phyloP scores from a whole-genome alignment of 2,329 filamentous ascomycete genomes.

The Lasiodiplodia sp. region DNA sequence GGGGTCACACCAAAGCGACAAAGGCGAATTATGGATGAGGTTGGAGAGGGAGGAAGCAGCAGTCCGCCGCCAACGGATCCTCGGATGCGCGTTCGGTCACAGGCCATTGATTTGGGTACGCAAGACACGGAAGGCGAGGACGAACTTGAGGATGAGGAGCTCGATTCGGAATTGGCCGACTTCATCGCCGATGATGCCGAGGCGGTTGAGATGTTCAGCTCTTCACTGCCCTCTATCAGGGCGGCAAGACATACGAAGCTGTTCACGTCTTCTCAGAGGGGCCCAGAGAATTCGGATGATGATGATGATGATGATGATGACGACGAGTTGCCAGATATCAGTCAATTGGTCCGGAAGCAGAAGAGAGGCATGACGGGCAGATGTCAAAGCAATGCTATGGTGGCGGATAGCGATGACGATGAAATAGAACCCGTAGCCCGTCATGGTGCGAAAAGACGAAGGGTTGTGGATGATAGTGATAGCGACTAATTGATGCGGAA shows the following conservation, averaged over 20 bases:
- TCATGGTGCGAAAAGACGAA: conserved; percentile 5
- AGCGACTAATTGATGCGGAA: conserved; percentile 7
- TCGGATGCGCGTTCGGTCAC: conserved; percentile 46
- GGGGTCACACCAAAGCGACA: conserved; percentile 33
- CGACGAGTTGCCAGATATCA: conserved; percentile 26
- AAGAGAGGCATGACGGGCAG: not conserved
- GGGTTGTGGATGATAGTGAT: conserved; percentile 25
- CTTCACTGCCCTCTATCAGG: conserved; percentile 12
- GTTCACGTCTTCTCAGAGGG: conserved; percentile 19
- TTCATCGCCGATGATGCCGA: conserved; percentile 56
- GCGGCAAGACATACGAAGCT: conserved; percentile 11
- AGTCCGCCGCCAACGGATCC: conserved; percentile 50
- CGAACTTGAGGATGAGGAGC: conserved; percentile 48
- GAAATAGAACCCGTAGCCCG: not conserved
- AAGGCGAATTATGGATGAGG: conserved; percentile 34
- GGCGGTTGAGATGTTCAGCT: conserved; percentile 36
- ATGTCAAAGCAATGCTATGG: not conserved
- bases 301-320: not conserved
- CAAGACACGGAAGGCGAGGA: conserved; percentile 51
- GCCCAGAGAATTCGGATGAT: not conserved
- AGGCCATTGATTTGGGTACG: conserved; percentile 52
- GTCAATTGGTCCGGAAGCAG: conserved; percentile 10
- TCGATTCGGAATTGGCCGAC: conserved; percentile 54
- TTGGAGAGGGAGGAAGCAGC: conserved; percentile 43
- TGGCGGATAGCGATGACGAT: conserved; percentile 14